Base-by-base conservation (phyloP, 202 grass and related monocot species). In the Setaria italica region DNA sequence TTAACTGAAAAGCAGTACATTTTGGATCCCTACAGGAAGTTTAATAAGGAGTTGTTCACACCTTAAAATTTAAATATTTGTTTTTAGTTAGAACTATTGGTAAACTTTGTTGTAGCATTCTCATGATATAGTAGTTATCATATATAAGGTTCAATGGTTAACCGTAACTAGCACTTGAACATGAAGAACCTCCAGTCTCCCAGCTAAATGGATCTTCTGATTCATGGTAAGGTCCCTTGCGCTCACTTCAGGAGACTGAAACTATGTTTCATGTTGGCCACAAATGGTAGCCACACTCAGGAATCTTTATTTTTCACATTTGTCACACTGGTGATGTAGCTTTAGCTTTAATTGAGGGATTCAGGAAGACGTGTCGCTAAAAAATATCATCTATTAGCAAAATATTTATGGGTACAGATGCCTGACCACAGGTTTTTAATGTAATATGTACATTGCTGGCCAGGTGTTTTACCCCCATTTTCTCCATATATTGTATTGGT, bases 261-360 rank as follows among this genome's bases (percentile, higher is more conserved):
- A 37, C 55, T 51, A 67, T 42, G 37, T 56, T 76, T 17, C 21
- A 58, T 55, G 60, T 67, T 67, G 62, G 9, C 56, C 67, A 84
- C 47, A 39, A 76, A 66, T 76, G 25, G 20, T 75, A 67, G 9
- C 48, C 60, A 76, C 10, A 0, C 72, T 67, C 33, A 9, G 9
- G 13, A 53, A 65, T 75, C 60, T 76, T 46, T 29, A 5, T 76
- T 1, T 84, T 1, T 84, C 55, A 54, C 14, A 42, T 41, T 39
- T 46, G 37, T 82, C 71, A 57, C 35, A 68, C 55, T 19, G 14
- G 20, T 58, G 20, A 33, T 3, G 5, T 17, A 41, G 60, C 33
- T 5, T 48, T 48, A 53, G 50, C 50, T 80, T 56, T 46, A 81
- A 9, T 81, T 69, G 19, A 55, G 50, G 50, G 47, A 48, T 48